A percentile compares a stretch with the other conserved stretches of the same genome.
Conservation (phyloP, 306 rosid genomes). For the Corylus americana region DNA sequence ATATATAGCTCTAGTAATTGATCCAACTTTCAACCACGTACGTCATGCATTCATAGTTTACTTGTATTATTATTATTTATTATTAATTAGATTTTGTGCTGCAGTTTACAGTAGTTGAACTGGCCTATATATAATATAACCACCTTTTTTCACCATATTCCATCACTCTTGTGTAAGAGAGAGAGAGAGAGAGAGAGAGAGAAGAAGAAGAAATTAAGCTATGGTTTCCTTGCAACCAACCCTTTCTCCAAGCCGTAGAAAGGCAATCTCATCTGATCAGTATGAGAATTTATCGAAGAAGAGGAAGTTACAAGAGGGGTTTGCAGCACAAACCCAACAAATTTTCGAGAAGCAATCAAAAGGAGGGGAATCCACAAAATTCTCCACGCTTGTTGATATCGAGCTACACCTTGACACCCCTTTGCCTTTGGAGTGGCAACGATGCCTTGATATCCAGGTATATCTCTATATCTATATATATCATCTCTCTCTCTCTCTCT, state of each 20-base stretch:
- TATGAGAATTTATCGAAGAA: conserved; percentile 55
- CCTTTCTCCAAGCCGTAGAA: conserved; percentile 47
- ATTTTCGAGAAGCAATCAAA: conserved; percentile 43
- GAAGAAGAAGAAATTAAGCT: conserved; percentile 6
- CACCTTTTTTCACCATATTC: conserved; percentile 32
- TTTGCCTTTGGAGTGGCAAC: conserved; percentile 72
- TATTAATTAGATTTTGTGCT: conserved; percentile 24
- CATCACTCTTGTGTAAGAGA: conserved; percentile 6
- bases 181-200: neutral
- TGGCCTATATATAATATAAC: conserved; percentile 39
- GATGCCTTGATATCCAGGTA: conserved; percentile 82
- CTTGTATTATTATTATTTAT: neutral
- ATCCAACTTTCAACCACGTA: no score
- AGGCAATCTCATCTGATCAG: conserved; percentile 32
- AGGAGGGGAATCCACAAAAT: conserved; percentile 32
- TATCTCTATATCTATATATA: no score
- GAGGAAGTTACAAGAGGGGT: conserved; percentile 59
- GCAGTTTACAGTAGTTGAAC: conserved; percentile 31
- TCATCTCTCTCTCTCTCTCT: no score
- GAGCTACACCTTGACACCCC: conserved; percentile 64
- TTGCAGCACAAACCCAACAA: conserved; percentile 19
- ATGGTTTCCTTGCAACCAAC: conserved; percentile 69
- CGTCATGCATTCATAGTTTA: conserved; percentile 31
- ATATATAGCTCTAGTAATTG: no score
- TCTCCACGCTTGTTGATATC: conserved; percentile 32